These are phyloP conservation scores for Megacollybia marginata DNA, from an alignment of 768 basidiomycete species.

Conservation along the genomic window DNA sequence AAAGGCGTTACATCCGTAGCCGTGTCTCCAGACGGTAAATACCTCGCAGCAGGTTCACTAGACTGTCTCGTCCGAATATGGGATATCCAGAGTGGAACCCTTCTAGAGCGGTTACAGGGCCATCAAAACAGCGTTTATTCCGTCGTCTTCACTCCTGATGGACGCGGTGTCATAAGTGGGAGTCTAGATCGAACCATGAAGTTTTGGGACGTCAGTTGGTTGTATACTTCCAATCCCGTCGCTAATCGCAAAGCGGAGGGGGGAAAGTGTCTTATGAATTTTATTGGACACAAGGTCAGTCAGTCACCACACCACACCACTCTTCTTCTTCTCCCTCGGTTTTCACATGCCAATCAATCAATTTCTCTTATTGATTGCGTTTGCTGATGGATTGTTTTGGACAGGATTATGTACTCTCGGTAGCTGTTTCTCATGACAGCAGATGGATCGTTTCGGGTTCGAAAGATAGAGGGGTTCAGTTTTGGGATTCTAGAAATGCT, in stretches of 20 bases:
- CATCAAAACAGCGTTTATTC: constrained; percentile 85
- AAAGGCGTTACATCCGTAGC: constrained; percentile 75
- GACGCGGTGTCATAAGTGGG: constrained; percentile 84
- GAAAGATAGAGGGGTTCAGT: constrained; percentile 94
- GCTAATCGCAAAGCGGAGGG: constrained; percentile 30
- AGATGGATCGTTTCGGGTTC: constrained; percentile 91
- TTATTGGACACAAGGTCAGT: constrained; percentile 86
- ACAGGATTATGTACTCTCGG: constrained; percentile 24
- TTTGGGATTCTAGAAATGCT: constrained; percentile 74
- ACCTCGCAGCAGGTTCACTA: constrained; percentile 37
- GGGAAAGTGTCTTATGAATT: constrained; percentile 71
- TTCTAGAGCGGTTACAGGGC: constrained; percentile 69
- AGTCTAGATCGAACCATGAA: constrained; percentile 86
- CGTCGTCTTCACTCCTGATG: constrained; percentile 90
- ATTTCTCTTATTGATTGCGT: too few species aligned
- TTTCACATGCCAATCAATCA: background rate
- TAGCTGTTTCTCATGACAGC: constrained; percentile 76
- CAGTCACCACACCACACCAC: too few species aligned
- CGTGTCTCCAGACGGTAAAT: constrained; percentile 66
- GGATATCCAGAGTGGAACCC: constrained; percentile 58
- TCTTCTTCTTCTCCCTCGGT: too few species aligned
- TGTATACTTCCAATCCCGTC: constrained; percentile 42
- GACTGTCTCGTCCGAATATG: constrained; percentile 78
- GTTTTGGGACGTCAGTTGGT: constrained; percentile 77
- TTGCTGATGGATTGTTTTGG: too few species aligned